Evolutionary conservation across 2,329 filamentous ascomycete species (phyloP), one percentile per base, ranked within the genome.

Genomic region (Botrytis byssoidea): DNA sequence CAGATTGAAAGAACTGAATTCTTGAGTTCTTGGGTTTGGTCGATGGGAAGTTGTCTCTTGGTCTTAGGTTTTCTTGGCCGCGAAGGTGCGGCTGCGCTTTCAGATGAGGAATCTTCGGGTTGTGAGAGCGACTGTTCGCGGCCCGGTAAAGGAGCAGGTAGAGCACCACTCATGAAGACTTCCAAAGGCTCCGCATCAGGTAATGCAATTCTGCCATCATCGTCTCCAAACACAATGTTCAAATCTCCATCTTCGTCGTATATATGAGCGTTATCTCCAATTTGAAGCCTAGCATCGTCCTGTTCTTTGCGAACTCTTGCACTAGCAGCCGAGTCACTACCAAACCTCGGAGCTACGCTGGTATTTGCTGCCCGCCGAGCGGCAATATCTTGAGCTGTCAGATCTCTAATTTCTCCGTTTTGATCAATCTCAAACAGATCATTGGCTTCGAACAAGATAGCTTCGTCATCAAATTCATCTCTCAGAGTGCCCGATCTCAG

Each of bases 381-480:
- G 44, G 77, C 74, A 20, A 75, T 75, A 44, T 79, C 78, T 67
- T 75, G 74, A 32, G 72, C 74, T 18, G 76, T 73, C 20, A 87
- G 79, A 69, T 89, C 87, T 44, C 88, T 79, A 8, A 91, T 81
- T 75, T 88, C 87, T 12, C 89, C 90, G 74, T 91, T 85, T 22
- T 85, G 88, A 76, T 90, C 89, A 76, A 92, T 87, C 55, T 85
- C 86, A 77, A 92, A 90, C 12, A 70, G 35, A n/a, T 73, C 51
- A 18, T 82, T 82, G 59, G 85, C 82, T 25, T 85, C 67, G 32
- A 74, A 74, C 32, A 71, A 42, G 9, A 74, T 65, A 25, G 25
- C 68, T 71, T 74, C 82, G 59, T 82, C 82, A 32, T 82, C 76
- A 77, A 69, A 80, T 12, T 76, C 80, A 70, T 76, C 77, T 4